A percentile compares a stretch with the other conserved stretches of the same genome.
Conservation (phyloP, 2,329 filamentous ascomycete genomes). For the Dactylellina cionopaga region DNA sequence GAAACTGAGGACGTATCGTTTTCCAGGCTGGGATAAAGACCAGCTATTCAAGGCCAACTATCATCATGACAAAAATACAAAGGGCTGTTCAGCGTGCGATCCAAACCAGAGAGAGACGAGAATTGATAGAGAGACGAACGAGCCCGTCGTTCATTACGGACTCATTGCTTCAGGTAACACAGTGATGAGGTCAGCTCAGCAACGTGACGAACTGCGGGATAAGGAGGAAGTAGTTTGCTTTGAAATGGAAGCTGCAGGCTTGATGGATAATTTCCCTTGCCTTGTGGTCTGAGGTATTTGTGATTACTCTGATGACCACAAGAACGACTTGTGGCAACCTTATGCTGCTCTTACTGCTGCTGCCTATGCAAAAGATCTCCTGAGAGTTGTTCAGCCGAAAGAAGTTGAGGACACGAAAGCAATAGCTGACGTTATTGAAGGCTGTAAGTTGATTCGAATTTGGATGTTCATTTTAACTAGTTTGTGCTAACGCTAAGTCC, state of each 20-base stretch:
- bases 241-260: slow-evolving; percentile 27
- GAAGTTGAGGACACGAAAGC: slow-evolving; percentile 10
- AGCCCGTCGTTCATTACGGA: slow-evolving; percentile 24
- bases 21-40: slow-evolving; percentile 12
- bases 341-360: slow-evolving; percentile 17
- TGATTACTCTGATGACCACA: slow-evolving; percentile 29
- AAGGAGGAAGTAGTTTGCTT: background rate
- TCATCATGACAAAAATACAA: background rate
- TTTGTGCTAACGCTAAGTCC: background rate
- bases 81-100: slow-evolving; percentile 1
- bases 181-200: background rate
- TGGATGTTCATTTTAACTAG: background rate
- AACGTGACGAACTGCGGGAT: slow-evolving; percentile 5
- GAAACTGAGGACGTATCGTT: background rate
- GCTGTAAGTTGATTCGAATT: slow-evolving; percentile 11
- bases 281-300: slow-evolving; percentile 23
- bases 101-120: background rate
- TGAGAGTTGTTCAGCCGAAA: slow-evolving; percentile 12
- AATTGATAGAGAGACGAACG: slow-evolving; percentile 1
- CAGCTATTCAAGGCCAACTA: slow-evolving; percentile 9
- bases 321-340: slow-evolving; percentile 17
- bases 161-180: slow-evolving; percentile 27
- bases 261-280: slow-evolving; percentile 22
- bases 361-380: slow-evolving; percentile 24
- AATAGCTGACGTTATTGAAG: slow-evolving; percentile 13